Evolutionary conservation across 768 basidiomycete genomes (phyloP), one percentile per base, ranked within the genome.

Genomic region (Auriscalpium orientale): DNA sequence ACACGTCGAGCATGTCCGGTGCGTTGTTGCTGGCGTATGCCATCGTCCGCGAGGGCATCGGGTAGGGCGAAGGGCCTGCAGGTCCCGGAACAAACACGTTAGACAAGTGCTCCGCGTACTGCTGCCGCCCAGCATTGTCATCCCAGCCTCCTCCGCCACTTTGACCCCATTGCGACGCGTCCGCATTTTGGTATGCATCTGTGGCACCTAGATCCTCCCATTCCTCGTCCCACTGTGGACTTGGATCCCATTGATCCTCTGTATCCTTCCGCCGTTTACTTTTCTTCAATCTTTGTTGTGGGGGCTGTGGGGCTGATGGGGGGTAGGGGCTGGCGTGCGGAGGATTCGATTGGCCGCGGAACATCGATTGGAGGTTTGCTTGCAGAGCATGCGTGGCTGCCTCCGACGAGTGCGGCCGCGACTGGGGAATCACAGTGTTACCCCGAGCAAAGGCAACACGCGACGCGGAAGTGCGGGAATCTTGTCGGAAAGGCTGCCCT

Each of bases 31-130:
- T 57, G n/a, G 62, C 62, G 37, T 59, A 56, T 10, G 62, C 62
- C 61, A 63, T 59, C 3, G 62, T 63, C n/a, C 61, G 52, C 10
- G 62, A 63, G 20, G 57, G 37, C 58, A 59, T 55, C 16, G 61
- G 58, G n/a, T 59, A 57, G 36, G 58, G 48, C 22, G 54, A 52
- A n/a, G 48, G 22, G 9, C 49, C 55, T 8, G 18, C 43, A 18
- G 51, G 55, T 1, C 28, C 44, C 2, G 61, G 58, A 28, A 56
- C 50, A 21, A 55, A 58, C 9, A 45, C 47, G 50, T 36, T 54
- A 12, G 54, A 44, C 51, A 63, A 40, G 16, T 18, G 44, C 22
- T 49, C 51, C 10, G 37, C 46, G 47, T 13, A 53, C 21, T 48
- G 33, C 34, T 15, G 47, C 28, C 58, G 61, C 22, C 58, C 55